These are phyloP conservation scores for Ustilago tritici DNA, from an alignment of 1,284 basidiomycete species.

Conservation along the genomic window DNA sequence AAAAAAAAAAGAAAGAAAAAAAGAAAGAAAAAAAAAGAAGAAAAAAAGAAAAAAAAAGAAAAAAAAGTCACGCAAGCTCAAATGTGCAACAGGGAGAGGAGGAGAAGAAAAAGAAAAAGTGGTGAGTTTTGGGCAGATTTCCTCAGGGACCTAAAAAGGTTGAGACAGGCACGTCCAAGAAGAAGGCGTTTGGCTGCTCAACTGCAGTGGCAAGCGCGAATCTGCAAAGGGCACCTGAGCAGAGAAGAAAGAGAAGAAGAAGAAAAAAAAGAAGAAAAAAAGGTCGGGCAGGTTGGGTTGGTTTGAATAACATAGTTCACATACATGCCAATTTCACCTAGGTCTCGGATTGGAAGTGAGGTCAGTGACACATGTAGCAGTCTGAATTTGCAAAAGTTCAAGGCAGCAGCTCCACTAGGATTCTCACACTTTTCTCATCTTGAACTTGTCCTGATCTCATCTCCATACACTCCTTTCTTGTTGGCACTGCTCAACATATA, in stretches of 20 bases:
- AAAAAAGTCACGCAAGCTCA: slow-evolving; percentile 8
- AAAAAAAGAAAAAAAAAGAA: not conserved
- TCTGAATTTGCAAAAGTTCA: too few species aligned
- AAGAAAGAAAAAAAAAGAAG: slow-evolving; percentile 8
- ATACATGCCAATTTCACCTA: too few species aligned
- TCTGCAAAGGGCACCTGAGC: not conserved
- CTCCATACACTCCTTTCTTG: too few species aligned
- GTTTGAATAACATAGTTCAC: too few species aligned
- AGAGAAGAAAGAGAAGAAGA: not conserved
- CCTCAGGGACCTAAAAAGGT: slow-evolving; percentile 4
- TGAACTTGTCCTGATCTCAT: too few species aligned
- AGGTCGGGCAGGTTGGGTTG: not conserved
- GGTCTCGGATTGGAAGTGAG: too few species aligned
- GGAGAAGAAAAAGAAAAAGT: not conserved
- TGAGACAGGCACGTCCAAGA: slow-evolving; percentile 3
- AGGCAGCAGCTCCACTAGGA: too few species aligned
- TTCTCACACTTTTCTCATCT: too few species aligned
- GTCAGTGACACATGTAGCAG: too few species aligned
- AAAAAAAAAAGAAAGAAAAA: not conserved
- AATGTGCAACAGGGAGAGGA: not conserved
- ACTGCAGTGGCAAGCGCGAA: not conserved
- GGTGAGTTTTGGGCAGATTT: not conserved
- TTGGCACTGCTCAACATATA: too few species aligned
- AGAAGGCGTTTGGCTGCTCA: not conserved
- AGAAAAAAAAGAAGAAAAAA: slow-evolving; percentile 8